These are phyloP conservation scores for Cyberlindnera lachancei DNA, from an alignment of 805 yeast species.

Conservation along the genomic window DNA sequence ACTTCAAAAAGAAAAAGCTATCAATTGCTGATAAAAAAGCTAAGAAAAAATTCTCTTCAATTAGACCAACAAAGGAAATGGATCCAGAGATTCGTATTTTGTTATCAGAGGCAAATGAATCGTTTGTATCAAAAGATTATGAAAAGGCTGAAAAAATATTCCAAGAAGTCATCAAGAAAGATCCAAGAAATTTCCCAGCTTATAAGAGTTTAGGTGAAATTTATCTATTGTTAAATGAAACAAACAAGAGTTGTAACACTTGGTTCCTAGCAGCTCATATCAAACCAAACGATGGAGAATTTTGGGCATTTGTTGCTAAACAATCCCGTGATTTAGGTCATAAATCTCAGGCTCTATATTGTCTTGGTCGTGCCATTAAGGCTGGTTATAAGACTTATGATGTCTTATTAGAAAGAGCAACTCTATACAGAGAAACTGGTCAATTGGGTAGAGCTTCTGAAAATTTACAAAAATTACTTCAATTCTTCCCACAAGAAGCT, in stretches of 20 bases:
- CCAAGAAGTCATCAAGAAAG: constrained; percentile 66
- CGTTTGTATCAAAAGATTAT: constrained; percentile 60
- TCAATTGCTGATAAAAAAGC: constrained; percentile 6
- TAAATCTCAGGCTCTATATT: constrained; percentile 68
- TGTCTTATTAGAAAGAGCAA: constrained; percentile 56
- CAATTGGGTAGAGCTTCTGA: constrained; percentile 67
- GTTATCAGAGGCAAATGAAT: constrained; percentile 70
- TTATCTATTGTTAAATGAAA: constrained; percentile 55
- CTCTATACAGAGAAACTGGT: constrained; percentile 58
- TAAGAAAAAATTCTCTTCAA: constrained; percentile 26
- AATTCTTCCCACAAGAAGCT: constrained; percentile 50
- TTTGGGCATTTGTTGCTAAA: constrained; percentile 75
- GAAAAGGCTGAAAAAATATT: constrained; percentile 52
- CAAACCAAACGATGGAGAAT: constrained; percentile 64
- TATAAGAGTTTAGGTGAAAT: constrained; percentile 87
- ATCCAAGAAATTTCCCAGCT: constrained; percentile 73
- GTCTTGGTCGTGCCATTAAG: constrained; percentile 58
- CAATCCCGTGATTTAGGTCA: constrained; percentile 59
- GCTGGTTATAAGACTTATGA: constrained; percentile 43
- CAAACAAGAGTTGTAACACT: constrained; percentile 66
- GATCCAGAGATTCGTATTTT: constrained; percentile 68
- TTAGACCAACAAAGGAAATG: constrained; percentile 32
- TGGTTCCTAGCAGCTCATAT: constrained; percentile 81
- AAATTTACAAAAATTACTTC: constrained; percentile 55
- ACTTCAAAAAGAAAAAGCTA: constrained; percentile 43